Conservation (phyloP, 345 rosid species). For the Limnanthes douglasii region DNA sequence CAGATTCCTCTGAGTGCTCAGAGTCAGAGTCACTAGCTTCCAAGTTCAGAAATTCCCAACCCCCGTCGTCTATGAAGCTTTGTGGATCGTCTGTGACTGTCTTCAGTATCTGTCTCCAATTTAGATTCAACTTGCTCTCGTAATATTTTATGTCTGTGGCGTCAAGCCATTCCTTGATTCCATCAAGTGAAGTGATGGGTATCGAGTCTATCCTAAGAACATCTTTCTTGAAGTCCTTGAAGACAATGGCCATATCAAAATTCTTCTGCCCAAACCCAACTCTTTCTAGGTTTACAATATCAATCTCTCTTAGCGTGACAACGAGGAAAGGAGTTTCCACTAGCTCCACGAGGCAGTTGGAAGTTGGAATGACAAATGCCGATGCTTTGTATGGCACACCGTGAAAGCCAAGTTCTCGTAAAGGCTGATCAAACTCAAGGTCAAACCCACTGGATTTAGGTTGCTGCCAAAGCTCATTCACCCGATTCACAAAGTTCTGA, state of each 20-base stretch:
- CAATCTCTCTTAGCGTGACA: constrained; percentile 75
- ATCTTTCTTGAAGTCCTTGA: constrained; percentile 89
- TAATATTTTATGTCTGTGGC: constrained; percentile 82
- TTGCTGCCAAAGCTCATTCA: constrained; percentile 80
- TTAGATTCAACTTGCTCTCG: constrained; percentile 87
- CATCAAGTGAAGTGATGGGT: constrained; percentile 62
- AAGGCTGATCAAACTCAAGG: constrained; percentile 94
- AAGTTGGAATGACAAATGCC: constrained; percentile 77
- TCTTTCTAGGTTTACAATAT: constrained; percentile 93
- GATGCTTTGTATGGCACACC: constrained; percentile 81
- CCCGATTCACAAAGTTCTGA: constrained; percentile 65
- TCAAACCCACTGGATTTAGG: constrained; percentile 63
- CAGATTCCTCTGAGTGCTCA: constrained; percentile 65
- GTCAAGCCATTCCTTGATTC: constrained; percentile 93
- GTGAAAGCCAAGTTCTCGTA: constrained; percentile 86
- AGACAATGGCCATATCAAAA: constrained; percentile 83
- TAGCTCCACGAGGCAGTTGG: constrained; percentile 82
- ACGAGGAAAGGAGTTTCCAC: constrained; percentile 74
- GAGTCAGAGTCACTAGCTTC: constrained; percentile 87
- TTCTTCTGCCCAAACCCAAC: constrained; percentile 87
- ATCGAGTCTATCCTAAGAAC: constrained; percentile 77
- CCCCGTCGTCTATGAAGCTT: constrained; percentile 73
- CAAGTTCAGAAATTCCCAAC: constrained; percentile 86
- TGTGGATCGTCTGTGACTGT: constrained; percentile 82
- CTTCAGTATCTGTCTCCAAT: constrained; percentile 87